phyloP scores from a whole-genome alignment of 345 rosid species.

The Mangifera indica region DNA sequence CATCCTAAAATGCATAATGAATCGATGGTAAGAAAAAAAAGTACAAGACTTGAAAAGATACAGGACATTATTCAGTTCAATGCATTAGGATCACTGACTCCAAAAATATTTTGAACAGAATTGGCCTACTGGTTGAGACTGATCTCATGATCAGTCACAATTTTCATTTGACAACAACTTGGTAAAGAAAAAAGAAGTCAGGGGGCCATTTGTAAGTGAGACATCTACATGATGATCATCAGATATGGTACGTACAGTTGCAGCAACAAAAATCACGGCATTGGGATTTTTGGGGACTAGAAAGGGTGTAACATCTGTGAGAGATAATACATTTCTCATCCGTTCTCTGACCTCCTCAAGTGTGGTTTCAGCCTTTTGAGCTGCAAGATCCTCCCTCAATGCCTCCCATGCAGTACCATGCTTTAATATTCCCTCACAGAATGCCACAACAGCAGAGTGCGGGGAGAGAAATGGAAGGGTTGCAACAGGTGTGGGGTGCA shows the following conservation, averaged over 20 bases:
- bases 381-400: conserved; percentile 85
- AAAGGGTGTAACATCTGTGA: conserved; percentile 98
- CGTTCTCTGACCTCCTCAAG: conserved; percentile 91
- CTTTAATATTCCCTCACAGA: conserved; percentile 92
- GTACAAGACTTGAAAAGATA: not conserved
- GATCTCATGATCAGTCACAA: not conserved
- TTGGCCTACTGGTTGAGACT: not conserved
- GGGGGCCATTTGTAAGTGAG: conserved; percentile 9
- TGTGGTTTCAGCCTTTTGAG: conserved; percentile 68
- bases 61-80: not conserved
- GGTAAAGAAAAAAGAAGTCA: not conserved
- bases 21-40: not conserved
- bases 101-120: not conserved
- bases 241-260: conserved; percentile 72
- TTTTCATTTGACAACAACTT: not conserved
- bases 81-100: not conserved
- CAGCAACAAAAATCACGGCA: conserved; percentile 91
- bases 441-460: conserved; percentile 98
- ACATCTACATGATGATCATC: not conserved
- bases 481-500: conserved; percentile 97
- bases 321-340: conserved; percentile 87
- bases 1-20: conserved; percentile 47
- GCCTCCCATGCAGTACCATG: conserved; percentile 99
- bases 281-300: conserved; percentile 80
- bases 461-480: conserved; percentile 97